phyloP scores from a whole-genome alignment of 148 eudicot genomes.

The Heliosperma pusillum region DNA sequence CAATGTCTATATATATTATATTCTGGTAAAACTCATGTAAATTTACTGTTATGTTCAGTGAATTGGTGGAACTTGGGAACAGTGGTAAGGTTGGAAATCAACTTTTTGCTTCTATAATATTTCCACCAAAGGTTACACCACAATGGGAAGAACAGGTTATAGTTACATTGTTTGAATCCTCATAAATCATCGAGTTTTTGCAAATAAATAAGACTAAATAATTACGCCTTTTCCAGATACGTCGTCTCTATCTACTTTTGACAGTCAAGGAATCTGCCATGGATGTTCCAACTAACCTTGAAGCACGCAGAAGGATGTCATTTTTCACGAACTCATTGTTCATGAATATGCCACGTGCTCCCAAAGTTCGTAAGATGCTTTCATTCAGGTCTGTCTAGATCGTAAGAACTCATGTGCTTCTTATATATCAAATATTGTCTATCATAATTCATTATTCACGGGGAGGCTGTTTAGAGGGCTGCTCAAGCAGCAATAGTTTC shows the following conservation, averaged over 20 bases:
- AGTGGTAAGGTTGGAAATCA: slow-evolving; percentile 80
- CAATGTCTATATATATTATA: background rate
- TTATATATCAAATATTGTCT: background rate
- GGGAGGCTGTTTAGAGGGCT: background rate
- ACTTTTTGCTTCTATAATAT: slow-evolving; percentile 59
- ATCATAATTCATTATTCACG: background rate
- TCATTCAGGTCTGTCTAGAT: slow-evolving; percentile 55
- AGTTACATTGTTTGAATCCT: background rate
- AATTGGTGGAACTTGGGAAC: slow-evolving; percentile 67
- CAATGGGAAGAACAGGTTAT: slow-evolving; percentile 95
- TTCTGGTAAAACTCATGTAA: slow-evolving; percentile 14
- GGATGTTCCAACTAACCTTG: slow-evolving; percentile 78
- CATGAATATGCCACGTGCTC: slow-evolving; percentile 87
- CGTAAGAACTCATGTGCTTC: background rate
- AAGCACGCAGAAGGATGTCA: slow-evolving; percentile 73
- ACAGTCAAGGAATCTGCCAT: slow-evolving; percentile 73
- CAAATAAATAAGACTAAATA: slow-evolving; percentile 17
- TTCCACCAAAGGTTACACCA: slow-evolving; percentile 73
- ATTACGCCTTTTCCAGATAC: slow-evolving; percentile 41
- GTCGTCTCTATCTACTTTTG: slow-evolving; percentile 69
- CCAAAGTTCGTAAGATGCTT: slow-evolving; percentile 72
- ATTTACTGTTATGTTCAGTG: slow-evolving; percentile 41
- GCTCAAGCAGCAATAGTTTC: background rate
- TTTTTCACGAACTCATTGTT: slow-evolving; percentile 75
- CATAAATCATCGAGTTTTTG: background rate